These are phyloP conservation scores for Crucihimalaya himalaica DNA, from an alignment of 345 rosid species.

Conservation along the genomic window DNA sequence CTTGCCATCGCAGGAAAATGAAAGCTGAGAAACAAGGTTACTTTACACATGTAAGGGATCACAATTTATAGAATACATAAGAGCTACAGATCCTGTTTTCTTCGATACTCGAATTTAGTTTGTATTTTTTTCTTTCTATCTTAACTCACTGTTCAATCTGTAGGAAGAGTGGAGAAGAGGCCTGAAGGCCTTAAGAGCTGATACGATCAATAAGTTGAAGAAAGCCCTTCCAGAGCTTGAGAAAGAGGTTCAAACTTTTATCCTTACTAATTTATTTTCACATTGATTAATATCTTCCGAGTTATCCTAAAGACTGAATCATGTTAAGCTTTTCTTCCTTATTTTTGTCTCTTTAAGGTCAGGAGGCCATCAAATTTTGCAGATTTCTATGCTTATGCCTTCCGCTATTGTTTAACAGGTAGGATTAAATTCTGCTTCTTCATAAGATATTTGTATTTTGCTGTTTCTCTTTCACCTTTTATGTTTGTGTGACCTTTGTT, in stretches of 20 bases:
- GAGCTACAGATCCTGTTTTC: constrained; percentile 3
- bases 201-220: constrained; percentile 66
- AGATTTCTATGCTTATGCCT: constrained; percentile 84
- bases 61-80: not conserved
- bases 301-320: not conserved
- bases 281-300: constrained; percentile 1
- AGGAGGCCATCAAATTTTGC: constrained; percentile 67
- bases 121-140: not conserved
- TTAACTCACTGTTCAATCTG: constrained; percentile 9
- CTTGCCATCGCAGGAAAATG: constrained; percentile 73
- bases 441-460: not conserved
- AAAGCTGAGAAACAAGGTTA: constrained; percentile 95
- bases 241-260: constrained; percentile 67
- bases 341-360: constrained; percentile 53
- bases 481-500: constrained; percentile 2
- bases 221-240: constrained; percentile 78
- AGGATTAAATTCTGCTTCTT: constrained; percentile 2
- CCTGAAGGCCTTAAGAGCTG: constrained; percentile 67
- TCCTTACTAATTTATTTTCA: not conserved
- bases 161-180: constrained; percentile 97
- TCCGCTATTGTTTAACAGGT: constrained; percentile 95
- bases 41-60: constrained; percentile 75
- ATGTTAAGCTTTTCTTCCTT: not conserved
- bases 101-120: not conserved
- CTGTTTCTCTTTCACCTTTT: not conserved